Percentiles rank a stretch among this genome's conserved stretches.
Evolutionary conservation across 371 early-diverging fungal genomes (phyloP).

Genomic region (Mucor circinelloides): DNA sequence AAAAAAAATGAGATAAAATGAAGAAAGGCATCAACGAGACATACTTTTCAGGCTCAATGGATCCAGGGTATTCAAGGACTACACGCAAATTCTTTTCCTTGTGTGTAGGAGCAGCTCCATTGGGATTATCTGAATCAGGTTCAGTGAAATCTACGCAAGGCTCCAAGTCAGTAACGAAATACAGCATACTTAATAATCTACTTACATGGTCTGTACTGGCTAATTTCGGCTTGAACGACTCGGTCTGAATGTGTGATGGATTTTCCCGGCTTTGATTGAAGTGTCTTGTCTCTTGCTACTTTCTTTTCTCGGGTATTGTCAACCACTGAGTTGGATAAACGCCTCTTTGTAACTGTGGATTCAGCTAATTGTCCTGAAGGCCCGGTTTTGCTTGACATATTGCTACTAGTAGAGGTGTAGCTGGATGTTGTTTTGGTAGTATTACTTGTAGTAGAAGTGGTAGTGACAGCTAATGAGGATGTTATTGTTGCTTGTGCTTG

Average conservation of each 20-base stretch:
- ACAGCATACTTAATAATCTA: not conserved
- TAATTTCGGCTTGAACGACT: constrained; percentile 47
- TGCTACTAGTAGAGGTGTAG: not conserved
- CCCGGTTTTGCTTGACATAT: not conserved
- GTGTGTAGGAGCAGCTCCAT: not conserved
- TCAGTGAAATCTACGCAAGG: constrained; percentile 22
- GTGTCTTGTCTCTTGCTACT: constrained; percentile 1
- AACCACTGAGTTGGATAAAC: constrained; percentile 8
- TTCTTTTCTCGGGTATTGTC: constrained; percentile 23
- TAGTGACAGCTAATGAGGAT: not conserved
- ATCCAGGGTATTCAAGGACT: constrained; percentile 30
- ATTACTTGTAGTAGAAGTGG: not conserved
- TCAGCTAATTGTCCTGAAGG: not conserved
- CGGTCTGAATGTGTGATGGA: constrained; percentile 55
- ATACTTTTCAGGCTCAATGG: constrained; percentile 31
- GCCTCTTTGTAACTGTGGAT: constrained; percentile 16
- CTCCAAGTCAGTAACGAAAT: not conserved
- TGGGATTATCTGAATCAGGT: constrained; percentile 20
- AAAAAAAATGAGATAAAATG: not conserved
- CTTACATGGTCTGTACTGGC: constrained; percentile 55
- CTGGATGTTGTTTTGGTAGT: not conserved
- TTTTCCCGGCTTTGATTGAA: constrained; percentile 8
- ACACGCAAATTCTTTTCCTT: constrained; percentile 19
- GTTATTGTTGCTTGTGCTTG: not conserved
- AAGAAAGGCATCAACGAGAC: not conserved